phyloP scores from a whole-genome alignment of 257 asterid species.

The Fraxinus americana region DNA sequence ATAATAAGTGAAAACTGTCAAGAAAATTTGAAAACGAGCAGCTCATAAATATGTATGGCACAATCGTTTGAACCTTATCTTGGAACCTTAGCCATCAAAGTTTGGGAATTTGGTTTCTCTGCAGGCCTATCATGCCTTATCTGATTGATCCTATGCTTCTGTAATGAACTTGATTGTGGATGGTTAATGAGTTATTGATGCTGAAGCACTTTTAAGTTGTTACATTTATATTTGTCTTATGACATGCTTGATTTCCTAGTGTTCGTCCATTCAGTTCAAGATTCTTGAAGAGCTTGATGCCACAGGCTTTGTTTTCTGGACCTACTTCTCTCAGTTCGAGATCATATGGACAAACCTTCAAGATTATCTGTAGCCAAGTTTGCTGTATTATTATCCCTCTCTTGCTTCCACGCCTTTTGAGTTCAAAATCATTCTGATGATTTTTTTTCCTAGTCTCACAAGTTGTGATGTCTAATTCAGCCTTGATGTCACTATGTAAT shows the following conservation, averaged over 20 bases:
- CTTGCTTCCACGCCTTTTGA: neutral
- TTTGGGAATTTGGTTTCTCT: neutral
- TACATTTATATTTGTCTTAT: neutral
- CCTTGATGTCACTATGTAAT: neutral
- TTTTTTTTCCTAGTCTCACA: neutral
- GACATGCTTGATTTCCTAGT: no score
- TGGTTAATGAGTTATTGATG: neutral
- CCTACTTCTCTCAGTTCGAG: neutral
- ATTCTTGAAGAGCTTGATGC: neutral
- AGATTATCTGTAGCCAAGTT: neutral
- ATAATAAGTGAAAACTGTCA: neutral
- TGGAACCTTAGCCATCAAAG: neutral
- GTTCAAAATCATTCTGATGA: neutral
- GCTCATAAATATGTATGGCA: neutral
- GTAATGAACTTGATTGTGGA: neutral
- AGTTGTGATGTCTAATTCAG: neutral
- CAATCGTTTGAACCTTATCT: neutral
- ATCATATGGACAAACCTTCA: no score
- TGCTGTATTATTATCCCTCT: neutral
- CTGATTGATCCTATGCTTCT: neutral
- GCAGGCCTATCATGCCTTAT: neutral
- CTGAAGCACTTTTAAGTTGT: neutral
- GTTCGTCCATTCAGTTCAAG: neutral
- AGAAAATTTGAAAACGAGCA: neutral
- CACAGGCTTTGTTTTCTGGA: neutral